A percentile compares a stretch with the other conserved stretches of the same genome.
Conservation (phyloP, 306 rosid genomes). For the Ammopiptanthus mongolicus region DNA sequence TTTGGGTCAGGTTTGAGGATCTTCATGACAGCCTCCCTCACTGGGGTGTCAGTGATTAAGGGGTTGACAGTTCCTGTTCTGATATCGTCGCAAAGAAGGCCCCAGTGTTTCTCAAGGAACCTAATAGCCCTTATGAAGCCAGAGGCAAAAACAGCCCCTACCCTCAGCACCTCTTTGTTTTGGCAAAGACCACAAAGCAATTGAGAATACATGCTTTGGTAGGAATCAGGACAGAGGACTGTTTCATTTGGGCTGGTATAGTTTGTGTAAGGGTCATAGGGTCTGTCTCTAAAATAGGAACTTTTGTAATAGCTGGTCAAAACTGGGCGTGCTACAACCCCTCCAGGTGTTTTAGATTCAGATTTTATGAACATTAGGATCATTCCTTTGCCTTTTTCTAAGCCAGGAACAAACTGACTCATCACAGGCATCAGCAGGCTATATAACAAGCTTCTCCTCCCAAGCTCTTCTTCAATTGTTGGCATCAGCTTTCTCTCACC, state of each 20-base stretch:
- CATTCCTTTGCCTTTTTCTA: constrained; percentile 97
- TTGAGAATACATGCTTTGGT: constrained; percentile 96
- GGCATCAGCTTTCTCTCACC: constrained; percentile 99
- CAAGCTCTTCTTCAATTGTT: constrained; percentile 78
- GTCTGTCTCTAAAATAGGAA: constrained; percentile 63
- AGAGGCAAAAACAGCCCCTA: constrained; percentile 96
- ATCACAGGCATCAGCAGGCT: constrained; percentile 94
- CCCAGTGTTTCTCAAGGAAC: constrained; percentile 82
- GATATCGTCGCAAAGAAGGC: constrained; percentile 58
- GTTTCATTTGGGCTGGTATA: constrained; percentile 93
- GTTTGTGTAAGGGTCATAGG: constrained; percentile 94
- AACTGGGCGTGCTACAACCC: constrained; percentile 87
- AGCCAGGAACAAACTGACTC: constrained; percentile 63
- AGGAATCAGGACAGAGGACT: constrained; percentile 83
- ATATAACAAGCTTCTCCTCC: constrained; percentile 65
- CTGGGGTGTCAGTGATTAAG: constrained; percentile 44
- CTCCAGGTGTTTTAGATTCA: constrained; percentile 86
- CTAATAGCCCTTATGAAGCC: constrained; percentile 88
- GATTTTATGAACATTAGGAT: constrained; percentile 92
- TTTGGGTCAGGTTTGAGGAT: constrained; percentile 64
- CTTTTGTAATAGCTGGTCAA: constrained; percentile 92
- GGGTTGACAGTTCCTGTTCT: constrained; percentile 56
- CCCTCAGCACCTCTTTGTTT: constrained; percentile 64
- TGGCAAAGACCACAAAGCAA: constrained; percentile 86
- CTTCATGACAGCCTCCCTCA: constrained; percentile 51